Evolutionary conservation across 2,329 filamentous ascomycete species (phyloP).

Genomic region (Fusarium pseudograminearum): DNA sequence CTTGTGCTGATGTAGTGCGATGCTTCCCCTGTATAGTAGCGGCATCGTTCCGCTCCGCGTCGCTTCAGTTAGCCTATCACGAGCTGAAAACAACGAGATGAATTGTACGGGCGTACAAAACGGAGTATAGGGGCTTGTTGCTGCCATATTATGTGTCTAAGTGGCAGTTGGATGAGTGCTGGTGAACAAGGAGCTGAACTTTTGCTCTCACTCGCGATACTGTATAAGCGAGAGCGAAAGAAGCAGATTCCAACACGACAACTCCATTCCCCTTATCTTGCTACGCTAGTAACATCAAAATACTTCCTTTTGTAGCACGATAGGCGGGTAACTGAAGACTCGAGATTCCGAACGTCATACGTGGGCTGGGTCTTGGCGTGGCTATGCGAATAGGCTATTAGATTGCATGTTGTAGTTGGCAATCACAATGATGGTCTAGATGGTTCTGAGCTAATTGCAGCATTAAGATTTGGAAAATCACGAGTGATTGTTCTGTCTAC

Average conservation of each 20-base stretch:
- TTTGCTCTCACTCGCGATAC: not conserved
- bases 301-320: not conserved
- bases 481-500: not conserved
- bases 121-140: not conserved
- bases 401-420: not conserved
- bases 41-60: constrained; percentile 33
- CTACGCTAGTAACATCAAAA: not conserved
- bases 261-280: not conserved
- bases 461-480: not conserved
- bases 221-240: constrained; percentile 11
- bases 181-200: not conserved
- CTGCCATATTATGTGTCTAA: not conserved
- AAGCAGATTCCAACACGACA: not conserved
- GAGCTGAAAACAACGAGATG: constrained; percentile 8
- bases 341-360: constrained; percentile 12
- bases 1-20: constrained; percentile 3
- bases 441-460: too few species aligned
- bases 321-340: constrained; percentile 8
- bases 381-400: constrained; percentile 9
- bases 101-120: not conserved
- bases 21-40: constrained; percentile 13
- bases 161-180: not conserved
- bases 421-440: not conserved
- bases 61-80: constrained; percentile 35
- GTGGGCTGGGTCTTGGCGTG: constrained; percentile 2